Percentiles rank a stretch among this genome's conserved stretches.
Conservation (phyloP, 2,329 filamentous ascomycete genomes). For the Claviceps sp. region DNA sequence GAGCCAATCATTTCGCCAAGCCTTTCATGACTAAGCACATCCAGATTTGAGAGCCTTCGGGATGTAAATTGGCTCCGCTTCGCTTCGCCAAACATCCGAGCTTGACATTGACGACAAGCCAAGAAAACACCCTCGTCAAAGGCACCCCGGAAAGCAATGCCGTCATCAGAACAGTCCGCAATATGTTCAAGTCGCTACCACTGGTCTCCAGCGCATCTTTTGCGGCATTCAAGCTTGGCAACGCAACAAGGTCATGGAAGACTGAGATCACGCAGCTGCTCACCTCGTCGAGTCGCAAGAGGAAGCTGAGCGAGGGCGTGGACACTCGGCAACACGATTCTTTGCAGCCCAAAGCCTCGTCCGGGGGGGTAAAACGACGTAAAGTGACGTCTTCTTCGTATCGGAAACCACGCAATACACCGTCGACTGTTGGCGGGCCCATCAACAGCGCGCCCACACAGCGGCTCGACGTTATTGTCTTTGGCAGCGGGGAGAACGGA, state of each 20-base stretch:
- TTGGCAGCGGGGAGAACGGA: constrained; percentile 8
- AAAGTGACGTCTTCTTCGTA: background rate
- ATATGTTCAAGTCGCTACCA: background rate
- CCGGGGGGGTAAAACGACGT: background rate
- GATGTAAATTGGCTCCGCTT: too few species aligned
- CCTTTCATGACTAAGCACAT: too few species aligned
- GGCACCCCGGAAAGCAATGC: background rate
- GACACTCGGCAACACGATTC: background rate
- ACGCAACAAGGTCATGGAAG: background rate
- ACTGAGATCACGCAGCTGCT: background rate
- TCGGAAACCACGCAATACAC: background rate
- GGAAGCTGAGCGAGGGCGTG: background rate
- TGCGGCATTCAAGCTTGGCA: background rate
- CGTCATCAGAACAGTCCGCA: background rate
- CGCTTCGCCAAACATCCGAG: too few species aligned
- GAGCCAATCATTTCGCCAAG: too few species aligned
- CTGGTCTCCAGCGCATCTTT: background rate
- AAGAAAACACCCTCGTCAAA: background rate
- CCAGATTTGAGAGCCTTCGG: too few species aligned
- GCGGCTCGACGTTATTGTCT: constrained; percentile 5
- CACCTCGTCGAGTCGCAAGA: background rate
- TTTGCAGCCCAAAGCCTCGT: background rate
- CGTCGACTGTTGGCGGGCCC: background rate
- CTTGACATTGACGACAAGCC: background rate
- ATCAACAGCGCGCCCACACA: constrained; percentile 1